phyloP scores from a whole-genome alignment of 2,329 filamentous ascomycete genomes.

The Plectosphaerella plurivora region DNA sequence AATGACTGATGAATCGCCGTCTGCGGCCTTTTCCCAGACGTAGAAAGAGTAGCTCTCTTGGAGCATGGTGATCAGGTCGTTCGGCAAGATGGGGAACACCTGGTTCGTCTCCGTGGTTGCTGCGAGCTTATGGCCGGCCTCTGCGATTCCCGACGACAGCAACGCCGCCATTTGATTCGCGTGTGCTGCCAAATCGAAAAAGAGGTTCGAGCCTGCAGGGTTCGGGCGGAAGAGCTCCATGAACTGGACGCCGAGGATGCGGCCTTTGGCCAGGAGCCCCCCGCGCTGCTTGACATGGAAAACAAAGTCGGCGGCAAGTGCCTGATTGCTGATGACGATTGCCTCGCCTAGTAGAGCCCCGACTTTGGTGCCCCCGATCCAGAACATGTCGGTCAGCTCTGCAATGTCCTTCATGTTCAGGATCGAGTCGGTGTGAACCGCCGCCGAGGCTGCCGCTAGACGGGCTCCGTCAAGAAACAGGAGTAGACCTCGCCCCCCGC shows the following conservation, averaged over 20 bases:
- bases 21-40: slow-evolving; percentile 38
- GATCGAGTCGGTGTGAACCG: slow-evolving; percentile 24
- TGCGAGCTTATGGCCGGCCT: slow-evolving; percentile 33
- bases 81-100: slow-evolving; percentile 41
- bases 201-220: slow-evolving; percentile 25
- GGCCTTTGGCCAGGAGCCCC: slow-evolving; percentile 43
- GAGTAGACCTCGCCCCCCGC: slow-evolving; percentile 33
- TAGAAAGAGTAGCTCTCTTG: slow-evolving; percentile 41
- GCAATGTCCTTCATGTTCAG: slow-evolving; percentile 38
- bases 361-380: slow-evolving; percentile 50
- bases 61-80: slow-evolving; percentile 29
- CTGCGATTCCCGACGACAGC: slow-evolving; percentile 36
- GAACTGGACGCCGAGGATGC: slow-evolving; percentile 45
- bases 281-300: slow-evolving; percentile 49
- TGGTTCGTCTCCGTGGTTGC: slow-evolving; percentile 47
- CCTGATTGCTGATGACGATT: slow-evolving; percentile 38
- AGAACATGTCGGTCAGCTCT: slow-evolving; percentile 46
- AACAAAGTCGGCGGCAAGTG: slow-evolving; percentile 39
- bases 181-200: slow-evolving; percentile 38
- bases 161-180: slow-evolving; percentile 39
- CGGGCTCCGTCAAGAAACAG: slow-evolving; percentile 45
- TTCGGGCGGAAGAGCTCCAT: slow-evolving; percentile 36
- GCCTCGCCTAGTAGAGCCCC: slow-evolving; percentile 46
- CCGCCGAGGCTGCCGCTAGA: slow-evolving; percentile 36
- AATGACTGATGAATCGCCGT: slow-evolving; percentile 30